Evolutionary conservation across 2,329 filamentous ascomycete genomes (phyloP).

Genomic region (Scedosporium aurantiacum): DNA sequence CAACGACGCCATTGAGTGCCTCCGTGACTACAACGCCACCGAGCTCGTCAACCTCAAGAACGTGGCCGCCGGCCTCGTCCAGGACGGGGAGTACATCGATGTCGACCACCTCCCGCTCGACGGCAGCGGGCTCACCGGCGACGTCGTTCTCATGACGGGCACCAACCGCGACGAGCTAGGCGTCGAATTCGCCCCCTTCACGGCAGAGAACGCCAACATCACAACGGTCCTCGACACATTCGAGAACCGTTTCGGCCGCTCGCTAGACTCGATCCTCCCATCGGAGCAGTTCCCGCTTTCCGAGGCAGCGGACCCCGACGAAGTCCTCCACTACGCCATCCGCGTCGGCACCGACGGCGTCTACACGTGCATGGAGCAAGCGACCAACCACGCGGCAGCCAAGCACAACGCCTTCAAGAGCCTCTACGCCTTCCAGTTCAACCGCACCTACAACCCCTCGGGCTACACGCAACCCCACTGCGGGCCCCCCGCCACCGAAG

Average conservation of each 20-base stretch:
- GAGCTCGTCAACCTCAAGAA: constrained; percentile 18
- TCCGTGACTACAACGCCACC: constrained; percentile 16
- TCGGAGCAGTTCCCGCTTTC: constrained; percentile 10
- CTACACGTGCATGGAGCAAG: constrained; percentile 24
- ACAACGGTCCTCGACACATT: constrained; percentile 12
- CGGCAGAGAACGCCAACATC: constrained; percentile 14
- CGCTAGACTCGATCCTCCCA: constrained; percentile 12
- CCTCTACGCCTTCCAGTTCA: constrained; percentile 26
- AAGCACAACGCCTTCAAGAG: constrained; percentile 18
- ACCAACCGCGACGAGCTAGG: constrained; percentile 25
- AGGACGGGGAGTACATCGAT: constrained; percentile 20
- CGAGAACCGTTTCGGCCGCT: constrained; percentile 11
- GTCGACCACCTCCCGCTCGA: constrained; percentile 17
- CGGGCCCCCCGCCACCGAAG: constrained; percentile 15
- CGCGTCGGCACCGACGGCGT: constrained; percentile 14
- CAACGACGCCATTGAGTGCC: constrained; percentile 15
- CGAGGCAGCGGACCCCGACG: constrained; percentile 8
- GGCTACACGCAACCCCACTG: constrained; percentile 20
- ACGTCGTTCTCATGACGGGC: constrained; percentile 24
- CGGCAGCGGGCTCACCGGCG: constrained; percentile 11
- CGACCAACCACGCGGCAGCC: constrained; percentile 22
- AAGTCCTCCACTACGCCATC: constrained; percentile 22
- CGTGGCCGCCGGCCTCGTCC: constrained; percentile 17
- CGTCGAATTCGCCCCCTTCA: constrained; percentile 18
- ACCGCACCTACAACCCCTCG: constrained; percentile 25